Conservation (phyloP, 345 rosid genomes). For the Hibiscus tridactylites region DNA sequence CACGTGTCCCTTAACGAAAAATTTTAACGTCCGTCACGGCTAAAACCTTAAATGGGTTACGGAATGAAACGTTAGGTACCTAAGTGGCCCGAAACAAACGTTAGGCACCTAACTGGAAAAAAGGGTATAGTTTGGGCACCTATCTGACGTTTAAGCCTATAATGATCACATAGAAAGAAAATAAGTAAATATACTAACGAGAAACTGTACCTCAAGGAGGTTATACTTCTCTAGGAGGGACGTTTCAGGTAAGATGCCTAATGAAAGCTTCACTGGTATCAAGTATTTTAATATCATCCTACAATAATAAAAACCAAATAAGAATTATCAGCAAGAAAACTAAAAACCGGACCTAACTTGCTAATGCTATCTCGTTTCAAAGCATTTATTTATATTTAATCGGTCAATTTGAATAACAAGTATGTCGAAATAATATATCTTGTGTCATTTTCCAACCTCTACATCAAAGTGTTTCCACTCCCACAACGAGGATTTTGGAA, state of each 20-base stretch:
- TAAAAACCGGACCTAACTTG: neutral
- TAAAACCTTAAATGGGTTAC: too few relatives aligned
- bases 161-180: neutral
- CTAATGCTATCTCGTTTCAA: neutral
- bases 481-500: neutral
- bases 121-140: too few relatives aligned
- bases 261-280: slow-evolving; percentile 38
- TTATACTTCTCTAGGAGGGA: slow-evolving; percentile 60
- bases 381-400: neutral
- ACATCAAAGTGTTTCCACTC: neutral
- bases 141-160: too few relatives aligned
- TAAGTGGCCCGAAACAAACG: too few relatives aligned
- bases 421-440: neutral
- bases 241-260: slow-evolving; percentile 68
- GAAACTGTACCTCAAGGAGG: slow-evolving; percentile 60
- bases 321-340: neutral
- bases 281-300: slow-evolving; percentile 96
- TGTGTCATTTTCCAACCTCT: neutral
- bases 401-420: neutral
- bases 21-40: too few relatives aligned
- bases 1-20: too few relatives aligned
- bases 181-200: neutral
- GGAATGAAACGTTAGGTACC: too few relatives aligned
- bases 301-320: slow-evolving; percentile 12
- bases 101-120: too few relatives aligned